phyloP scores from a whole-genome alignment of 345 rosid genomes.

The Trapa incisa region DNA sequence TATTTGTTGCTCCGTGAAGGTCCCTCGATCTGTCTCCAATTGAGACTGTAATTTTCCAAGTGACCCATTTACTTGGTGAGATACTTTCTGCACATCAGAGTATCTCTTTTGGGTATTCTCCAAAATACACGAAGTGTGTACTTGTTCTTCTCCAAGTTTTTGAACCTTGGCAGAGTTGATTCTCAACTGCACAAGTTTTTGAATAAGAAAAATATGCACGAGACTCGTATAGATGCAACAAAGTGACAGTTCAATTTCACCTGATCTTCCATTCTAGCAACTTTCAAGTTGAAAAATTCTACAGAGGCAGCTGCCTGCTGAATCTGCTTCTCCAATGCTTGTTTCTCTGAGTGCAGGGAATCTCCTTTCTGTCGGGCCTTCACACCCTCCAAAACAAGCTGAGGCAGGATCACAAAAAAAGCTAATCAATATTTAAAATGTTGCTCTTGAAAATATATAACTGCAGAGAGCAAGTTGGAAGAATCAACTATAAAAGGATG shows the following conservation, averaged over 20 bases:
- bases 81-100: constrained; percentile 41
- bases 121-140: constrained; percentile 29
- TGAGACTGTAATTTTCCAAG: constrained; percentile 53
- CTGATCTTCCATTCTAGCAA: constrained; percentile 78
- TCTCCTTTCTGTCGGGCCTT: constrained; percentile 64
- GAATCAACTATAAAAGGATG: background rate
- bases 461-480: background rate
- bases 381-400: constrained; percentile 82
- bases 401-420: constrained; percentile 9
- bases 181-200: constrained; percentile 48
- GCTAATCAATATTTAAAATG: background rate
- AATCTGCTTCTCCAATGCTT: constrained; percentile 49
- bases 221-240: background rate
- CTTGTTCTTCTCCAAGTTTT: constrained; percentile 54
- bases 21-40: constrained; percentile 39
- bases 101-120: constrained; percentile 57
- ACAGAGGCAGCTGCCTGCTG: constrained; percentile 58
- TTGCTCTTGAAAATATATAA: background rate
- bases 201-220: background rate
- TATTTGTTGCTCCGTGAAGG: constrained; percentile 39
- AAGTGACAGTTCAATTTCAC: constrained; percentile 18
- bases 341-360: constrained; percentile 47
- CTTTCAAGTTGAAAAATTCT: constrained; percentile 53
- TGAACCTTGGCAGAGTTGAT: constrained; percentile 56
- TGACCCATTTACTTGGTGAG: constrained; percentile 55